These are phyloP conservation scores for Hygrophoropsis aurantiaca DNA, from an alignment of 768 basidiomycete genomes.

Conservation along the genomic window DNA sequence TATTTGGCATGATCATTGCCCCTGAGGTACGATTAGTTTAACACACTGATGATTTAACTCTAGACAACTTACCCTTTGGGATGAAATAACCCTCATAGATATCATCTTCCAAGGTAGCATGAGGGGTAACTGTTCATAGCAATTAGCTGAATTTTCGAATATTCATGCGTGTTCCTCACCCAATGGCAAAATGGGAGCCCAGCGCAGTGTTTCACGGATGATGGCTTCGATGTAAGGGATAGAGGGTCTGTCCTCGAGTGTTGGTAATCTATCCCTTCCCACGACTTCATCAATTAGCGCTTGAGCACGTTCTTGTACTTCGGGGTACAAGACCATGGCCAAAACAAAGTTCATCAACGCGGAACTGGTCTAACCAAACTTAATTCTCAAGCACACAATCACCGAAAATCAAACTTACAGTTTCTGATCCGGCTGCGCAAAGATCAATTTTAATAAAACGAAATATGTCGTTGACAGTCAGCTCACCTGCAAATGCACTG, in stretches of 20 bases:
- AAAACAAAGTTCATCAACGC: conserved; percentile 8
- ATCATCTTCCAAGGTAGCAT: conserved; percentile 6
- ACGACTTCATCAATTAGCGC: conserved; percentile 12
- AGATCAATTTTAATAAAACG: not conserved
- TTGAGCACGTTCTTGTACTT: conserved; percentile 11
- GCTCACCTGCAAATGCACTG: conserved; percentile 8
- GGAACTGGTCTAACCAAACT: conserved; percentile 9
- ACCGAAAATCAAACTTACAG: not conserved
- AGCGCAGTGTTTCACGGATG: conserved; percentile 27
- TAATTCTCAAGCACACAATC: not conserved
- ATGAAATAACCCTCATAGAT: conserved; percentile 10
- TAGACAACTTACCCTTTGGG: conserved; percentile 1
- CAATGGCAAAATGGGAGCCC: conserved; percentile 22
- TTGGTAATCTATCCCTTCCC: conserved; percentile 7
- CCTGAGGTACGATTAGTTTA: not conserved
- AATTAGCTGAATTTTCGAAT: not conserved
- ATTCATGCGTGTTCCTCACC: conserved; percentile 9
- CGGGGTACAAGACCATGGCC: conserved; percentile 15
- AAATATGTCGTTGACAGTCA: not conserved
- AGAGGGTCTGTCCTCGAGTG: conserved; percentile 8
- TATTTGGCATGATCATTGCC: conserved; percentile 1
- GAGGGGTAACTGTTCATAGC: conserved; percentile 2
- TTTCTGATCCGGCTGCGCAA: conserved; percentile 1
- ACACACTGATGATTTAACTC: not conserved
- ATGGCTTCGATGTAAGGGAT: conserved; percentile 14